Evolutionary conservation across 495 filamentous ascomycete genomes (phyloP).

Genomic region (Tuber borchii): DNA sequence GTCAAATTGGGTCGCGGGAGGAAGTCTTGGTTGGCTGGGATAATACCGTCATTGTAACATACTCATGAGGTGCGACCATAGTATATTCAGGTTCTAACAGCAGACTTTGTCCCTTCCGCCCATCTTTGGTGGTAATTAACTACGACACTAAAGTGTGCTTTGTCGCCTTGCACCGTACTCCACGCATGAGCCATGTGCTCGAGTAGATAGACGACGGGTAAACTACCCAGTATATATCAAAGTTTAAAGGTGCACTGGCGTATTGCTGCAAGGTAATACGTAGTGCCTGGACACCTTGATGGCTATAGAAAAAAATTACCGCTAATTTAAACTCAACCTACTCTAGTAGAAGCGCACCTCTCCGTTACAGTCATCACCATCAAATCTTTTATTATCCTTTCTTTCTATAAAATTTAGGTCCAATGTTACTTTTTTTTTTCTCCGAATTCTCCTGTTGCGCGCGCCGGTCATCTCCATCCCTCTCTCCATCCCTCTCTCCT

Average conservation of each 20-base stretch:
- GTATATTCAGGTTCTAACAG: not conserved
- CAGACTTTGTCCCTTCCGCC: not conserved
- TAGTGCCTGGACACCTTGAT: not conserved
- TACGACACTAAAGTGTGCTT: too few relatives aligned
- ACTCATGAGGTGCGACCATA: not conserved
- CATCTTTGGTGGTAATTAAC: not conserved
- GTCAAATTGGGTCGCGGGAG: not conserved
- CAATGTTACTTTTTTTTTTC: not conserved
- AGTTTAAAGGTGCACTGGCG: not conserved
- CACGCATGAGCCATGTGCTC: not conserved
- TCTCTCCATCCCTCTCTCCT: not conserved
- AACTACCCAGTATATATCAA: not conserved
- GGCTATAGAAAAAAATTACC: not conserved
- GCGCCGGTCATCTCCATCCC: too few relatives aligned
- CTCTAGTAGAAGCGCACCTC: not conserved
- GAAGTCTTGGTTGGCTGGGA: too few relatives aligned
- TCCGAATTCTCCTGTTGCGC: too few relatives aligned
- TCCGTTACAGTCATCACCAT: not conserved
- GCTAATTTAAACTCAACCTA: not conserved
- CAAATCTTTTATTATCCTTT: not conserved
- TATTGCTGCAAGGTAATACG: not conserved
- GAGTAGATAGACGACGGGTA: too few relatives aligned
- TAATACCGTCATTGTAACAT: too few relatives aligned
- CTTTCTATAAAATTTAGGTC: not conserved
- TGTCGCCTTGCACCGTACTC: too few relatives aligned